Percentiles rank a stretch among this genome's conserved stretches.
Conservation (phyloP, 345 rosid species). For the Salix exigua region DNA sequence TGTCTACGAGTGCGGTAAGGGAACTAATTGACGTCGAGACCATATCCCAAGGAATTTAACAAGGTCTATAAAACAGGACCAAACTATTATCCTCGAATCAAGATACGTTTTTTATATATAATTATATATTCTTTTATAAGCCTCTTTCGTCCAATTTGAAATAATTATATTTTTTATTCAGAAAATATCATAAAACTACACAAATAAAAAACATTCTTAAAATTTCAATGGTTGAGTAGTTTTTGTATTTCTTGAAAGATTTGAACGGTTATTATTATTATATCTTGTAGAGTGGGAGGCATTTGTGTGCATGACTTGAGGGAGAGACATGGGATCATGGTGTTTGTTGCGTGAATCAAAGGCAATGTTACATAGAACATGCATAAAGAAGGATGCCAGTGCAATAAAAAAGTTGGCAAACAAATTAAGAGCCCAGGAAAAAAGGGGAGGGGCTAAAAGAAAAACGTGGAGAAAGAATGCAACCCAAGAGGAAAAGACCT, state of each 20-base stretch:
- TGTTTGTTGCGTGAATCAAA: constrained; percentile 32
- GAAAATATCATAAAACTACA: too few relatives aligned
- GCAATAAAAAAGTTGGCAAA: neutral
- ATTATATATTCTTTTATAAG: too few relatives aligned
- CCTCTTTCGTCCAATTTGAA: too few relatives aligned
- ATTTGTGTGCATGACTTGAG: constrained; percentile 15
- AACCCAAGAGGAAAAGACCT: neutral
- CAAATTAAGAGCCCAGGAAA: neutral
- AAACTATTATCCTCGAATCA: neutral
- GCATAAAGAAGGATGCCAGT: neutral
- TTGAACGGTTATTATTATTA: too few relatives aligned
- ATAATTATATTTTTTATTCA: too few relatives aligned
- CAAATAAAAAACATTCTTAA: too few relatives aligned
- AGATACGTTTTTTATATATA: too few relatives aligned
- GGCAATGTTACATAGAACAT: neutral
- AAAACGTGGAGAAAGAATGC: neutral
- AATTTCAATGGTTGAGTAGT: too few relatives aligned
- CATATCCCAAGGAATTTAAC: neutral
- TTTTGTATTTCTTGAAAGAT: too few relatives aligned
- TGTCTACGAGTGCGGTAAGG: neutral
- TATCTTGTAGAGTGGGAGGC: constrained; percentile 7
- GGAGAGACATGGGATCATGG: constrained; percentile 31
- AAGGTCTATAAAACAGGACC: neutral
- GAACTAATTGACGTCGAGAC: neutral
- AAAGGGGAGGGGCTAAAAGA: neutral